Evolutionary conservation across 768 basidiomycete species (phyloP), one percentile per base, ranked within the genome.

Genomic region (Mrakia frigida): DNA sequence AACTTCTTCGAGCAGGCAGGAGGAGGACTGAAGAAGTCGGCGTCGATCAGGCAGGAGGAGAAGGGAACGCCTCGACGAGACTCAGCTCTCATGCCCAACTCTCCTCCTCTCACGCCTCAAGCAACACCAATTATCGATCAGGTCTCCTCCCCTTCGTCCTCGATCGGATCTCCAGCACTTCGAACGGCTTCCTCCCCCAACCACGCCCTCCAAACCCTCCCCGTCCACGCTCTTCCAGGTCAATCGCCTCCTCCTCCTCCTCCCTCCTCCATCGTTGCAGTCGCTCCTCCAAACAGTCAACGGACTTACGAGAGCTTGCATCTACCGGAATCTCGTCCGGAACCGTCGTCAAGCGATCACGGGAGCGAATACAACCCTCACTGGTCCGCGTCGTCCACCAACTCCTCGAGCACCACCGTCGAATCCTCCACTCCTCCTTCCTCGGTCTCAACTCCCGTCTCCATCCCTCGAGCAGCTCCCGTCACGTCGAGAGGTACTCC

Each of bases 371-470:
- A 61, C 16, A 31, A 23, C 31, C 35, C 6, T 9, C 31, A 37
- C 61, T 63, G 61, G 61, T 37, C 33, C 10, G 61, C 61, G 31
- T 63, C 61, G 7, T 63, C 61, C 9, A 33, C 61, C 6, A 37
- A 35, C 35, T 63, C 61, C 10, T 63, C 61, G 11, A 63, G 61
- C 61, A 63, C 61, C 31, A 63, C 61, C 31, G 61, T 63, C 33
- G 59, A 60, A 9, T 63, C 61, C 14, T 63, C 61, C 61, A 21
- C n/a, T 14, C 31, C 31, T 31, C 6, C 61, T 7, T 63, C 61
- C 3, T 63, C 31, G 61, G 18, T 37, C 31, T 63, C 35, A 16
- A 63, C 33, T 6, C 31, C 61, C 35, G 6, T 37, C 33, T 9
- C 33, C 61, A 63, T 33, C 61, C 61, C 13, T 33, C 61, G 31